Base-by-base conservation (phyloP, 2,329 filamentous ascomycete species). In the Tolypocladium amazonense region DNA sequence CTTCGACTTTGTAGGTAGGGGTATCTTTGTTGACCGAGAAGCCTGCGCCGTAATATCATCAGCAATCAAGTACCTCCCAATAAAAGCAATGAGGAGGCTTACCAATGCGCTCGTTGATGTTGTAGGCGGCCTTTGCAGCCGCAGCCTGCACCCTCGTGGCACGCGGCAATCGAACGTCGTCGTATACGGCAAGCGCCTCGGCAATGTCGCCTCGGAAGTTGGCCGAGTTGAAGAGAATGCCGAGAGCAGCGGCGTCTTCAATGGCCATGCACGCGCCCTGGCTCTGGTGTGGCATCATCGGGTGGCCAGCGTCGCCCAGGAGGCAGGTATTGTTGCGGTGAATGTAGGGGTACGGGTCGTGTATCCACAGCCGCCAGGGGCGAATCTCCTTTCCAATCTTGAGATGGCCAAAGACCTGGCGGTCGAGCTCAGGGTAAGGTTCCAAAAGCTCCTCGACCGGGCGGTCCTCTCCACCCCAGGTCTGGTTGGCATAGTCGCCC, bases 241-340 rank as follows among this genome's bases (percentile, higher is more conserved):
- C 85, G 0, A 88, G 69, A 0, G 83, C 83, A 0, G 82, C 84
- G 0, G 83, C 81, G 61, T 87, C 84, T 66, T 87, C 84, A 41
- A 87, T 84, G 0, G 84, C 83, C 82, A 85, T 85, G 65, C 83
- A 86, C 0, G 84, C 84, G 7, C 85, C 85, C 69, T 88, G 85
- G 60, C 80, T 83, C 68, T 88, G 85, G 66, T 88, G 78, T 2
- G 85, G 84, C 79, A 87, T 82, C 82, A 86, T 86, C 20, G 85
- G 85, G 68, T 88, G 85, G 4, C 77, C 85, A 18, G 87, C 86
- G 67, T 89, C 87, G 4, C 87, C 87, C 15, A 89, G 68, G 0
- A 89, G 71, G 58, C 82, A 85, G 1, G 80, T 79, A 33, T 70
- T 75, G 15, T 70, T 73, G 64, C 81, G 81, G 47, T 77, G 72